A percentile compares a stretch with the other conserved stretches of the same genome.
These are phyloP conservation scores for Pilasporangium apinafurcum DNA, from an alignment of 352 stramenopile species.

Conservation along the genomic window DNA sequence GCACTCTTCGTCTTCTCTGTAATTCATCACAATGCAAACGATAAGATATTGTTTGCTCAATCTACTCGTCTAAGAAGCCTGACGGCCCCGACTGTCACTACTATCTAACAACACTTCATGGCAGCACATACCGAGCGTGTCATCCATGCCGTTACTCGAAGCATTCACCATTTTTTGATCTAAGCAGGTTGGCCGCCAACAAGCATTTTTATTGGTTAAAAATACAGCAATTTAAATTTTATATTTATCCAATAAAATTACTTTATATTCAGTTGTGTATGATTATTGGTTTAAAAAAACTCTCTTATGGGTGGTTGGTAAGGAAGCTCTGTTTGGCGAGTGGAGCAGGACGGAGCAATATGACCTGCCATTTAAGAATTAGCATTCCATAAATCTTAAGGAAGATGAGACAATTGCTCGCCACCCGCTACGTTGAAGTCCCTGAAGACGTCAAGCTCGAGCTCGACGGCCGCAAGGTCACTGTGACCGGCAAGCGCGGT, in stretches of 20 bases:
- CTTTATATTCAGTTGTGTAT: background rate
- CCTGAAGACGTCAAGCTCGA: constrained; percentile 92
- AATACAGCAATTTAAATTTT: background rate
- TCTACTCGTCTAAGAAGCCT: too few species aligned
- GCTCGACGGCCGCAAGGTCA: constrained; percentile 94
- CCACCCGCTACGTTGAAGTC: constrained; percentile 91
- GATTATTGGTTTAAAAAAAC: constrained; percentile 4
- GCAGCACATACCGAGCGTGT: constrained; percentile 2
- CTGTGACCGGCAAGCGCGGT: constrained; percentile 94
- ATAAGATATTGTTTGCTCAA: too few species aligned
- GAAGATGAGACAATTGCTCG: constrained; percentile 89
- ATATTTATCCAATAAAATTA: background rate
- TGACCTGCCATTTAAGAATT: constrained; percentile 54
- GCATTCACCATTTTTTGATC: too few species aligned
- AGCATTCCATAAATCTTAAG: constrained; percentile 40
- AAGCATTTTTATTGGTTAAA: too few species aligned
- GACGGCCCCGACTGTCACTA: too few species aligned
- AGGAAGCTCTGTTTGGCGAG: background rate
- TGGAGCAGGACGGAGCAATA: background rate
- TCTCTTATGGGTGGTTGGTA: constrained; percentile 7
- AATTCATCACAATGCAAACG: background rate
- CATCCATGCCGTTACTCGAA: too few species aligned
- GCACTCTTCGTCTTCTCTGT: constrained; percentile 61
- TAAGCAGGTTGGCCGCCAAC: background rate
- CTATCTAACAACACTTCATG: too few species aligned